Percentiles rank a stretch among this genome's conserved stretches.
phyloP scores from a whole-genome alignment of 495 filamentous ascomycete genomes.

The Podospora pseudopauciseta region DNA sequence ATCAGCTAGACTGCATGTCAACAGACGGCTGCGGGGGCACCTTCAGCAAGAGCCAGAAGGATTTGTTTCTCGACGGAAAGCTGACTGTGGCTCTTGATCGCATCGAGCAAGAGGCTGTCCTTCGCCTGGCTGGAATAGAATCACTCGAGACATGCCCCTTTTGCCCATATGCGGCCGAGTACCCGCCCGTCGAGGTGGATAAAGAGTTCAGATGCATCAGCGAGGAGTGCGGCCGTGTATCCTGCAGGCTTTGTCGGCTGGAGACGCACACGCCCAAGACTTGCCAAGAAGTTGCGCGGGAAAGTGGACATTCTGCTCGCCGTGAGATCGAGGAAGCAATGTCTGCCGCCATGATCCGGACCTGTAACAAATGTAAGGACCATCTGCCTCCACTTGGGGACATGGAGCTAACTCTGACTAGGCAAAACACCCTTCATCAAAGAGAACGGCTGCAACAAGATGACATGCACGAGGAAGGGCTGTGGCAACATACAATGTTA shows the following conservation, averaged over 20 bases:
- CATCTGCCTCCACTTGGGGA: neutral
- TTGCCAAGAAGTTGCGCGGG: constrained; percentile 65
- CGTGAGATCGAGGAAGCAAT: constrained; percentile 78
- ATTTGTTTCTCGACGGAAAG: constrained; percentile 56
- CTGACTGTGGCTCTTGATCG: constrained; percentile 56
- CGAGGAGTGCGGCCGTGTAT: constrained; percentile 59
- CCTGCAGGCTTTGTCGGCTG: constrained; percentile 69
- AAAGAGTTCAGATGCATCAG: constrained; percentile 72
- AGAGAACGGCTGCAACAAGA: constrained; percentile 79
- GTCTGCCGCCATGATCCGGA: constrained; percentile 71
- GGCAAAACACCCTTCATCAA: constrained; percentile 66
- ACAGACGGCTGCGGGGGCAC: constrained; percentile 42
- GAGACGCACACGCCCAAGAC: constrained; percentile 71
- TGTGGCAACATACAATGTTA: constrained; percentile 68
- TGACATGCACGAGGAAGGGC: constrained; percentile 54
- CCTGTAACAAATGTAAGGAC: constrained; percentile 61
- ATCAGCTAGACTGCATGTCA: constrained; percentile 56
- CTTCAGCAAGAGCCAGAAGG: constrained; percentile 46
- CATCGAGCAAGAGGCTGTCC: constrained; percentile 64
- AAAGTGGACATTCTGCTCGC: constrained; percentile 54
- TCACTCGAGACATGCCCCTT: constrained; percentile 72
- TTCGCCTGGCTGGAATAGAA: constrained; percentile 62
- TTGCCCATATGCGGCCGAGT: constrained; percentile 75
- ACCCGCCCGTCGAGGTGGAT: constrained; percentile 61
- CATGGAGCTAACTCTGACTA: constrained; percentile 29